Percentiles rank a stretch among this genome's conserved stretches.
These are phyloP conservation scores for Dujonia santamariae DNA, from an alignment of 1,139 yeast species.

Conservation along the genomic window DNA sequence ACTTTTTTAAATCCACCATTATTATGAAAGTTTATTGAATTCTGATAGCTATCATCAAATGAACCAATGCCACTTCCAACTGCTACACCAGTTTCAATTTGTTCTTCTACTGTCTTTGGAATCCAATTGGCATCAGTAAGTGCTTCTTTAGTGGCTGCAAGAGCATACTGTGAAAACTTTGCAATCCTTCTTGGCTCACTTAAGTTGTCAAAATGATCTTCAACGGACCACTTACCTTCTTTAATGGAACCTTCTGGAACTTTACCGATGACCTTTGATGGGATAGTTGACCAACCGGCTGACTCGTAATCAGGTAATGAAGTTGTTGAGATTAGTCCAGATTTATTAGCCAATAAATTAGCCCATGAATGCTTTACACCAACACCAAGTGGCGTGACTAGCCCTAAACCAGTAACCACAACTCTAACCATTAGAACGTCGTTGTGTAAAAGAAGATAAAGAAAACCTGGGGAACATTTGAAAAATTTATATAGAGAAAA, in stretches of 20 bases:
- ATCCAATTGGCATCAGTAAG: slow-evolving; percentile 59
- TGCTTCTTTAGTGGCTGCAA: slow-evolving; percentile 79
- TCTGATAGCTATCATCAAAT: slow-evolving; percentile 67
- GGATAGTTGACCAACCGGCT: slow-evolving; percentile 52
- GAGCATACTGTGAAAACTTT: slow-evolving; percentile 71
- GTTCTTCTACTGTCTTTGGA: slow-evolving; percentile 26
- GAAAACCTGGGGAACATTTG: too few relatives aligned
- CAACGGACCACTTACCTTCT: slow-evolving; percentile 52
- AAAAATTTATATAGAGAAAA: too few relatives aligned
- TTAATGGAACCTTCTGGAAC: slow-evolving; percentile 55
- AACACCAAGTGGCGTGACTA: slow-evolving; percentile 82
- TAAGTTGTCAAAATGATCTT: slow-evolving; percentile 37
- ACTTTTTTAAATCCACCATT: slow-evolving; percentile 63
- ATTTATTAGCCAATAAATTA: slow-evolving; percentile 43
- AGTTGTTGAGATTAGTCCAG: slow-evolving; percentile 57
- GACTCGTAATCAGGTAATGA: slow-evolving; percentile 46
- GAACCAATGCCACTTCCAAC: slow-evolving; percentile 96
- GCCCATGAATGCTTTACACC: slow-evolving; percentile 57
- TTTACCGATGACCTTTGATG: slow-evolving; percentile 73
- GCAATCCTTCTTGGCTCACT: slow-evolving; percentile 63
- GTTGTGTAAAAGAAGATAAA: too few relatives aligned
- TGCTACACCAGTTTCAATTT: slow-evolving; percentile 60
- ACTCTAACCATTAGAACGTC: slow-evolving; percentile 59
- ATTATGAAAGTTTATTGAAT: slow-evolving; percentile 46
- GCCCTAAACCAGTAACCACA: slow-evolving; percentile 89